Evolutionary conservation across 495 filamentous ascomycete genomes (phyloP).

Genomic region (Massariosphaeria phaeospora): DNA sequence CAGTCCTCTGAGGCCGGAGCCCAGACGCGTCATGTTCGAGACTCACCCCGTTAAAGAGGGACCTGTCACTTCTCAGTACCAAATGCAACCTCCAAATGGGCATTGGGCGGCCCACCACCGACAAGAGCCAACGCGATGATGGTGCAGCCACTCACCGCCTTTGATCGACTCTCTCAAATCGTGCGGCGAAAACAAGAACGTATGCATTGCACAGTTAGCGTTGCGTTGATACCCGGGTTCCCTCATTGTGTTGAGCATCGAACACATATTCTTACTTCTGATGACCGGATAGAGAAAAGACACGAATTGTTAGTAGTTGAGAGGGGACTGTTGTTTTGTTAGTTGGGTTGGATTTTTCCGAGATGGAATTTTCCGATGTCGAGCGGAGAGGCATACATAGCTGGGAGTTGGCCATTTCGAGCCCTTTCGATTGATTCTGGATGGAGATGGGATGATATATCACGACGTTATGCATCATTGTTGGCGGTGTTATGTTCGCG

Average conservation of each 20-base stretch:
- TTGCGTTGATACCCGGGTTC: constrained; percentile 27
- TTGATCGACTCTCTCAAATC: neutral
- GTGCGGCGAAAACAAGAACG: neutral
- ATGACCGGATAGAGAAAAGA: too few relatives aligned
- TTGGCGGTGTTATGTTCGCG: too few relatives aligned
- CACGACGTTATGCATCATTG: too few relatives aligned
- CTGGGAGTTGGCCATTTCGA: too few relatives aligned
- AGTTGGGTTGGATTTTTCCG: too few relatives aligned
- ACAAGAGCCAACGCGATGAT: constrained; percentile 4
- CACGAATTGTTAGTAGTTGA: too few relatives aligned
- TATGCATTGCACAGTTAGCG: constrained; percentile 23
- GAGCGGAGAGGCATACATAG: too few relatives aligned
- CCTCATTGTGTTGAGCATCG: constrained; percentile 16
- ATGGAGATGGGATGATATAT: too few relatives aligned
- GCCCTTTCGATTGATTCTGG: too few relatives aligned
- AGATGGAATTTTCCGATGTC: too few relatives aligned
- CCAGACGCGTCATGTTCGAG: constrained; percentile 33
- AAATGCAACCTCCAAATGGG: neutral
- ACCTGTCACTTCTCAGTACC: neutral
- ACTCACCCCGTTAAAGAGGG: constrained; percentile 2
- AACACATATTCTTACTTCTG: too few relatives aligned
- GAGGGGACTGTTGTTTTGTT: too few relatives aligned
- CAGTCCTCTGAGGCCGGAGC: constrained; percentile 20
- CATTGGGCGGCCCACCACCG: constrained; percentile 1
- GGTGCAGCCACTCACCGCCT: neutral